phyloP scores from a whole-genome alignment of 768 basidiomycete genomes.

The Psilocybe cyanescens region DNA sequence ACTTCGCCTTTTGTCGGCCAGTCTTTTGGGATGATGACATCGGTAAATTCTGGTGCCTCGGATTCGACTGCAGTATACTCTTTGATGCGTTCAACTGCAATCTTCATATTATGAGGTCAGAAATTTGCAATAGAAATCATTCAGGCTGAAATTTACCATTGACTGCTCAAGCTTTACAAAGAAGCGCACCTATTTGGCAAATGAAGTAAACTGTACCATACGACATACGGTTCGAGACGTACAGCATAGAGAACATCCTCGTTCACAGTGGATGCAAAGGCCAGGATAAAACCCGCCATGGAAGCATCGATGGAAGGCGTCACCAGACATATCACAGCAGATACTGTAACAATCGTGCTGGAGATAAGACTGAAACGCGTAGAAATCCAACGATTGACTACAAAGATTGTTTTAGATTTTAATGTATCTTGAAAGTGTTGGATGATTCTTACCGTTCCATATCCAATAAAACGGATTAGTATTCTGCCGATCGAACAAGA shows the following conservation, averaged over 20 bases:
- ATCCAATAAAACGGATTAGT: constrained; percentile 3
- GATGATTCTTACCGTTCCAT: background rate
- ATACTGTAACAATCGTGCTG: background rate
- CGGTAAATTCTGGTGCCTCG: constrained; percentile 2
- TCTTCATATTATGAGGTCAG: background rate
- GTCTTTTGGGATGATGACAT: background rate
- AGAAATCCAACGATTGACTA: constrained; percentile 3
- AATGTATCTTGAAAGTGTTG: background rate
- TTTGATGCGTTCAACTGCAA: constrained; percentile 1
- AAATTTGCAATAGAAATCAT: background rate
- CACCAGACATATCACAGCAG: background rate
- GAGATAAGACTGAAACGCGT: constrained; percentile 2
- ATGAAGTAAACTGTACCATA: too few species aligned
- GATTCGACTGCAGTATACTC: background rate
- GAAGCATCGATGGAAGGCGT: background rate
- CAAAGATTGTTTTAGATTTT: background rate
- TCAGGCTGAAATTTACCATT: background rate
- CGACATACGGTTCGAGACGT: background rate
- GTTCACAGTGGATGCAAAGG: constrained; percentile 2
- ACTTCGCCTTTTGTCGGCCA: background rate
- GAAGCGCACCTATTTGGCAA: background rate
- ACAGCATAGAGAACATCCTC: constrained; percentile 1
- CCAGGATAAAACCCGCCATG: background rate
- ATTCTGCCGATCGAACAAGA: background rate
- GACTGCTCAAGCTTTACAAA: constrained; percentile 3